phyloP scores from a whole-genome alignment of 352 stramenopile genomes.

The Globisporangium acanthophoron region DNA sequence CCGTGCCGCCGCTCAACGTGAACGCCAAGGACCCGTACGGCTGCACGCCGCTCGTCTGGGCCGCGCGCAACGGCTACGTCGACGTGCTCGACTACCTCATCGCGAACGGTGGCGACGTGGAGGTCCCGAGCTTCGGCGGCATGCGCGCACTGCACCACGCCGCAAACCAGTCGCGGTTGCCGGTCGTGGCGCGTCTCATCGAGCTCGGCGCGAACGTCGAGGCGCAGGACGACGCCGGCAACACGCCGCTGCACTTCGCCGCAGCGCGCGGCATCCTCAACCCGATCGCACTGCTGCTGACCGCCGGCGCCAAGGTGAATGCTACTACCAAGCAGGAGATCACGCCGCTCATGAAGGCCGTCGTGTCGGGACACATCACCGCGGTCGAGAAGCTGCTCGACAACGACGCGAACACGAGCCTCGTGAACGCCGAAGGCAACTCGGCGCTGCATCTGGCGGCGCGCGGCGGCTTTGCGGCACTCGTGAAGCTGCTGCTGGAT shows the following conservation, averaged over 20 bases:
- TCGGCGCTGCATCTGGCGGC: slow-evolving; percentile 82
- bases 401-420: slow-evolving; percentile 61
- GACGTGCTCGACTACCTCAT: slow-evolving; percentile 78
- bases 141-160: slow-evolving; percentile 83
- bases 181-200: slow-evolving; percentile 59
- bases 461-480: slow-evolving; percentile 62
- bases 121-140: slow-evolving; percentile 67
- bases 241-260: slow-evolving; percentile 76
- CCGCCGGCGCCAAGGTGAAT: slow-evolving; percentile 76
- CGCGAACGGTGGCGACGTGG: slow-evolving; percentile 56
- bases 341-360: slow-evolving; percentile 85
- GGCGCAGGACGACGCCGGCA: slow-evolving; percentile 78
- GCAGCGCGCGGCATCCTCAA: slow-evolving; percentile 82
- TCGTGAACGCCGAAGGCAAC: slow-evolving; percentile 72
- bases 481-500: slow-evolving; percentile 68
- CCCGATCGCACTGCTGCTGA: slow-evolving; percentile 69
- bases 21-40: slow-evolving; percentile 80
- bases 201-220: slow-evolving; percentile 74
- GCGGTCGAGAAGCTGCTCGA: slow-evolving; percentile 87
- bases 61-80: slow-evolving; percentile 78
- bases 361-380: slow-evolving; percentile 69
- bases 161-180: slow-evolving; percentile 69
- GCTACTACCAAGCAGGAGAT: slow-evolving; percentile 64
- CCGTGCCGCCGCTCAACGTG: slow-evolving; percentile 47
- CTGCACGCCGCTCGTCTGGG: slow-evolving; percentile 78